Evolutionary conservation across 2,329 filamentous ascomycete genomes (phyloP).

Genomic region (Penicillium psychrosexuale): DNA sequence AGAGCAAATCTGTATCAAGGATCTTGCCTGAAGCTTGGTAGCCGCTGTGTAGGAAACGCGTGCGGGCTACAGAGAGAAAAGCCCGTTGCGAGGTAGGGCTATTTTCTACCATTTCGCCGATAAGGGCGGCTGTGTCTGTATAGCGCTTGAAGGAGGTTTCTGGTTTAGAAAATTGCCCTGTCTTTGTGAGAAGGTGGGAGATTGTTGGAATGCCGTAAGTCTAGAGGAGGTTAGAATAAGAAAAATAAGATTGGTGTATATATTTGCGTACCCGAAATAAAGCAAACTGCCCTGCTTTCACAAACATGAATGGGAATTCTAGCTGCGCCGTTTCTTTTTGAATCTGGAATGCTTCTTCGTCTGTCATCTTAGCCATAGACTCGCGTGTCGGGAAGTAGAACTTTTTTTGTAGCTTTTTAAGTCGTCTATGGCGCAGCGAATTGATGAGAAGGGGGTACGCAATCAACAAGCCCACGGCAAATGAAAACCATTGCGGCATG

Average conservation of each 20-base stretch:
- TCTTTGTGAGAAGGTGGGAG: slow-evolving; percentile 49
- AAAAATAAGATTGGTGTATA: background rate
- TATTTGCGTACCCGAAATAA: slow-evolving; percentile 51
- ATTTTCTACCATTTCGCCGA: slow-evolving; percentile 49
- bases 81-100: slow-evolving; percentile 45
- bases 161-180: slow-evolving; percentile 48
- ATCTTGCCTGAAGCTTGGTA: slow-evolving; percentile 60
- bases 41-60: slow-evolving; percentile 60
- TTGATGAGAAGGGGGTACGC: no score
- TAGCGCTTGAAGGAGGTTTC: slow-evolving; percentile 52
- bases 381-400: slow-evolving; percentile 47
- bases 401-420: slow-evolving; percentile 34
- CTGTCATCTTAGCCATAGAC: slow-evolving; percentile 53
- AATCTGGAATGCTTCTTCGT: slow-evolving; percentile 52
- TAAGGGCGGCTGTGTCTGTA: slow-evolving; percentile 50
- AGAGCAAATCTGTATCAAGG: slow-evolving; percentile 61
- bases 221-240: slow-evolving; percentile 23
- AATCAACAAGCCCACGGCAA: no score
- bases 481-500: no score
- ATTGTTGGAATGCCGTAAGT: slow-evolving; percentile 59
- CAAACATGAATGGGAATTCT: slow-evolving; percentile 56
- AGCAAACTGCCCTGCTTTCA: slow-evolving; percentile 56
- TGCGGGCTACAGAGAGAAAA: slow-evolving; percentile 55
- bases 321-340: slow-evolving; percentile 45
- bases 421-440: no score